These are phyloP conservation scores for Fragaria ananassa DNA, from an alignment of 306 rosid species.

Conservation along the genomic window DNA sequence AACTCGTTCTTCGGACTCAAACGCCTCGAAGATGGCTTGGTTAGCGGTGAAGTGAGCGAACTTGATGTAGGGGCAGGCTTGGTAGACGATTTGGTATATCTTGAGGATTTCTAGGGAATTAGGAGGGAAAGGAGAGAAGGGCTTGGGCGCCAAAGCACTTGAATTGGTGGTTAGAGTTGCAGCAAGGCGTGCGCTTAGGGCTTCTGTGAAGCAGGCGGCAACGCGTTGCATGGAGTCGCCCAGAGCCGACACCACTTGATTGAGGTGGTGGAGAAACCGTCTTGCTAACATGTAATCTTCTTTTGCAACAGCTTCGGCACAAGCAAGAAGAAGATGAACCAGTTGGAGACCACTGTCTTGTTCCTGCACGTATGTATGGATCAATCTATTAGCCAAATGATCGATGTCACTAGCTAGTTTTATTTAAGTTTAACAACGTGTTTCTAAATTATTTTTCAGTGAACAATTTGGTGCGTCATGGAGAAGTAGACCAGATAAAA, in stretches of 20 bases:
- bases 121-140: constrained; percentile 49
- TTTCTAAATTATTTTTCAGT: too few species aligned
- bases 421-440: background rate
- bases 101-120: constrained; percentile 76
- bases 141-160: constrained; percentile 6
- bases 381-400: background rate
- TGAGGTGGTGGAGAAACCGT: constrained; percentile 73
- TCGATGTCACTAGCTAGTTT: too few species aligned
- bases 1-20: constrained; percentile 74
- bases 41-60: constrained; percentile 92
- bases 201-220: constrained; percentile 81
- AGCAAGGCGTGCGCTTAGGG: constrained; percentile 65
- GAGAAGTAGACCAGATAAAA: too few species aligned
- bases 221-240: constrained; percentile 96
- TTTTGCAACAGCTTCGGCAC: constrained; percentile 89
- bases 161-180: constrained; percentile 48
- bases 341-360: constrained; percentile 93
- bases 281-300: constrained; percentile 87
- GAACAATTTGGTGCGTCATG: background rate
- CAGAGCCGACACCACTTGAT: constrained; percentile 60
- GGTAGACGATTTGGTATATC: constrained; percentile 84
- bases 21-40: constrained; percentile 89
- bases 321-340: constrained; percentile 88
- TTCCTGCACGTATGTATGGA: constrained; percentile 37
- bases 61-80: constrained; percentile 86